A percentile compares a stretch with the other conserved stretches of the same genome.
These are phyloP conservation scores for Pythium volutum DNA, from an alignment of 352 stramenopile genomes.

Conservation along the genomic window DNA sequence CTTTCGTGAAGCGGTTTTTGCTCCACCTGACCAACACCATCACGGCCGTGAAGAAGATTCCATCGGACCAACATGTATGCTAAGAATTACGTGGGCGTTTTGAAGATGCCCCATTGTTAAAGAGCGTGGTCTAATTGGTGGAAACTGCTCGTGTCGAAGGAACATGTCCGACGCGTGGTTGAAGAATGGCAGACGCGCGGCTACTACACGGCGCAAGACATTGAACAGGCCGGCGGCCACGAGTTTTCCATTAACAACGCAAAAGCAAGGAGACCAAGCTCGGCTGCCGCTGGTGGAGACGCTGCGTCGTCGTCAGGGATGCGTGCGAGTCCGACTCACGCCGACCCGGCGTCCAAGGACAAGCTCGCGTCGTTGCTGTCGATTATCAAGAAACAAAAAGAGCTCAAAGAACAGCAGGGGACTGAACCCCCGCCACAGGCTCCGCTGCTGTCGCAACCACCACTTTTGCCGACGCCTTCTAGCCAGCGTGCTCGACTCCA, in stretches of 20 bases:
- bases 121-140: too few relatives aligned
- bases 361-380: conserved; percentile 70
- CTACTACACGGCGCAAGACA: conserved; percentile 59
- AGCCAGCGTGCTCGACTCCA: background rate
- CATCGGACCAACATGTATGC: conserved; percentile 55
- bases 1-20: conserved; percentile 78
- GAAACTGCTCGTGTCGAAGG: conserved; percentile 28
- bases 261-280: background rate
- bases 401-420: conserved; percentile 31
- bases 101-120: background rate
- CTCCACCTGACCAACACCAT: conserved; percentile 76
- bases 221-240: conserved; percentile 59
- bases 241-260: conserved; percentile 31
- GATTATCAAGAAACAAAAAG: conserved; percentile 84
- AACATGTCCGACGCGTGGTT: conserved; percentile 64
- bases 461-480: conserved; percentile 6
- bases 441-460: background rate
- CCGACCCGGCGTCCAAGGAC: conserved; percentile 23
- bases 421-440: conserved; percentile 10
- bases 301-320: background rate
- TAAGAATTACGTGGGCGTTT: background rate
- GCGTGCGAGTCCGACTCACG: conserved; percentile 20
- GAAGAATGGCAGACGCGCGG: conserved; percentile 75
- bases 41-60: conserved; percentile 62
- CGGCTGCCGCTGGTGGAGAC: background rate